A percentile compares a stretch with the other conserved stretches of the same genome.
These are phyloP conservation scores for Metschnikowia cubensis DNA, from an alignment of 805 yeast genomes.

Conservation along the genomic window DNA sequence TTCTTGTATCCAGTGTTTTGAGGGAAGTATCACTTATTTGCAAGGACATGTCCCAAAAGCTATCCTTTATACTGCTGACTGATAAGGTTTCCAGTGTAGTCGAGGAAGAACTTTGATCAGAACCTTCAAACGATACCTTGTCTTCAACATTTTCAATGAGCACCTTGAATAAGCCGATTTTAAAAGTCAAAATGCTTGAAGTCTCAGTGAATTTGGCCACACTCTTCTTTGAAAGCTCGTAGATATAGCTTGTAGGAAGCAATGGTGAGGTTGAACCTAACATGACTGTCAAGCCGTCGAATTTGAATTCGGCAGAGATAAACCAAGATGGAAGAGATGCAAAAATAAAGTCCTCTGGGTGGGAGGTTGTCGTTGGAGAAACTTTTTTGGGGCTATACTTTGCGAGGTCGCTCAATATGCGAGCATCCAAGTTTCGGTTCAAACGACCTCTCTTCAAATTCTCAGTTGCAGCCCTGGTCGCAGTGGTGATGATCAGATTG, in stretches of 20 bases:
- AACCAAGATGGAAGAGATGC: constrained; percentile 33
- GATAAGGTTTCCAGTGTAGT: constrained; percentile 30
- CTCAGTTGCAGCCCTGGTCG: constrained; percentile 22
- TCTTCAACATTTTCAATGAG: neutral
- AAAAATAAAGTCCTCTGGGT: constrained; percentile 15
- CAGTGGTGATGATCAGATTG: constrained; percentile 24
- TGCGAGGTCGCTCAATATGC: constrained; percentile 14
- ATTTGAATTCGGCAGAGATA: constrained; percentile 19
- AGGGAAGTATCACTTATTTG: constrained; percentile 17
- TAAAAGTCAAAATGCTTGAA: constrained; percentile 14
- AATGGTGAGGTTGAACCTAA: constrained; percentile 40
- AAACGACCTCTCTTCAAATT: constrained; percentile 28
- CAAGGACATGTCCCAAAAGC: constrained; percentile 23
- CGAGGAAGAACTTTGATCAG: constrained; percentile 8
- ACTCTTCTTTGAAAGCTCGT: constrained; percentile 19
- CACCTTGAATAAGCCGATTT: constrained; percentile 1
- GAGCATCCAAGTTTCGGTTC: constrained; percentile 25
- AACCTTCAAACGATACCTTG: neutral
- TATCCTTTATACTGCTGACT: constrained; percentile 6
- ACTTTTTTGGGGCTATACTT: neutral
- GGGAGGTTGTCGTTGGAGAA: neutral
- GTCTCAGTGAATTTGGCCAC: constrained; percentile 12
- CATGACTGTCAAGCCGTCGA: constrained; percentile 18
- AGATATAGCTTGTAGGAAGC: constrained; percentile 21
- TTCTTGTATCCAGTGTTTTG: constrained; percentile 15